A percentile compares a stretch with the other conserved stretches of the same genome.
Evolutionary conservation across 2,329 filamentous ascomycete genomes (phyloP).

Genomic region (Cytospora piceae): DNA sequence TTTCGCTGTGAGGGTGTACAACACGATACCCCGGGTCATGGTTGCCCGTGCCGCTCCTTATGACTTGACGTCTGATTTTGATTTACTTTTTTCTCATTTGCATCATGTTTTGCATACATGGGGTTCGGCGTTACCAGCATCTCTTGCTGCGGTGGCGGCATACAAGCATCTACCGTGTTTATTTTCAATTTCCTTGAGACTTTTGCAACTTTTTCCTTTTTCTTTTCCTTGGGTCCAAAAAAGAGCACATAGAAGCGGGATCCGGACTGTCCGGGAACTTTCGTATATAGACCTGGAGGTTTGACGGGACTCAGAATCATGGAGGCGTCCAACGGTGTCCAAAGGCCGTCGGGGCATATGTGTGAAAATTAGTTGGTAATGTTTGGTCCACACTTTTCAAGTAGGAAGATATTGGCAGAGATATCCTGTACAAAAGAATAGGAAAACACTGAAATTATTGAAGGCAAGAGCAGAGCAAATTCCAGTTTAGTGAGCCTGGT

Average conservation of each 20-base stretch:
- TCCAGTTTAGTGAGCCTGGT: neutral
- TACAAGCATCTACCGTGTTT: conserved; percentile 7
- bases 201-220: neutral
- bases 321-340: conserved; percentile 6
- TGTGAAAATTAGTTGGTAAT: conserved; percentile 24
- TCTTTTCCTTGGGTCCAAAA: conserved; percentile 15
- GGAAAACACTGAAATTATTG: neutral
- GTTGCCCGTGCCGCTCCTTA: conserved; percentile 25
- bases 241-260: conserved; percentile 17
- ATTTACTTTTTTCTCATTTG: conserved; percentile 19
- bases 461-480: neutral
- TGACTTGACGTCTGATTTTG: conserved; percentile 28
- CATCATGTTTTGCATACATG: conserved; percentile 19
- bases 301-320: conserved; percentile 9
- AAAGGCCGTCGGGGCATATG: neutral
- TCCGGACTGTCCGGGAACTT: conserved; percentile 23
- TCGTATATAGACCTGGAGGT: conserved; percentile 21
- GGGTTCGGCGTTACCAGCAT: conserved; percentile 22
- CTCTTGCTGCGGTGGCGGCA: conserved; percentile 12
- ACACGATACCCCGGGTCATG: neutral
- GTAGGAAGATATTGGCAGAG: conserved; percentile 12
- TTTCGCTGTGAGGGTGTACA: conserved; percentile 44
- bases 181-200: conserved; percentile 1
- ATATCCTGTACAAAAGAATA: neutral
- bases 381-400: conserved; percentile 21